Base-by-base conservation (phyloP, 139 green algal species). In the Penium margaritaceum region DNA sequence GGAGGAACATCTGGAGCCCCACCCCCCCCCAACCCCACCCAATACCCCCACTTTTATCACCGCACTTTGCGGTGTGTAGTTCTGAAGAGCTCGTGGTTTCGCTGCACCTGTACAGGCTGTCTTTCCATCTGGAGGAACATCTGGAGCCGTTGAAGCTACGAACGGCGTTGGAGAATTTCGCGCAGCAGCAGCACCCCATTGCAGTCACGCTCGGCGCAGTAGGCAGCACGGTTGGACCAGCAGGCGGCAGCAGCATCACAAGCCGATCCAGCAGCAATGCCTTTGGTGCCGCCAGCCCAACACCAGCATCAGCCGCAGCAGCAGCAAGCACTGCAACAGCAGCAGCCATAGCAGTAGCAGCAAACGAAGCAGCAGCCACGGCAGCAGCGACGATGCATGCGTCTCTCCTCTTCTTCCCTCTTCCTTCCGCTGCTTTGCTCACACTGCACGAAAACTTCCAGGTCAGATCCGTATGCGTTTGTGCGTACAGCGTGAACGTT, bases 141-240 rank as follows among this genome's bases (percentile, higher is more conserved):
- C 62, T 69, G 32, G 36, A 69, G n/a, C 62, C 62, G 9, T 46
- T 34, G 9, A 69, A 69, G 62, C 62, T 69, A 12, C 62, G 62
- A n/a, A 69, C 62, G 14, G 62, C 62, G 33, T 53, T 69, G 5
- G 62, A 69, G 62, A 69, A 69, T 51, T 69, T 69, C 30, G 62
- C 62, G 1, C 62, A 69, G 62, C 62, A 69, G 62, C 62, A 69
- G 62, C 62, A 69, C 24, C 62, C 62, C 36, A 69, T 47, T 32
- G 30, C 34, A 19, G 62, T 69, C 33, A 29, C 62, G 2, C 36
- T 69, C 5, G 32, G 33, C 32, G 35, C 62, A 12, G 37, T 69
- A 17, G 62, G 62, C 2, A 69, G 62, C 62, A 60, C 30, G 47
- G 47, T 24, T n/a, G 47, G 47, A 60, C 21, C 24, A 55, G 14